Base-by-base conservation (phyloP, 2,329 filamentous ascomycete species). In the Fusarium sarcochroum region DNA sequence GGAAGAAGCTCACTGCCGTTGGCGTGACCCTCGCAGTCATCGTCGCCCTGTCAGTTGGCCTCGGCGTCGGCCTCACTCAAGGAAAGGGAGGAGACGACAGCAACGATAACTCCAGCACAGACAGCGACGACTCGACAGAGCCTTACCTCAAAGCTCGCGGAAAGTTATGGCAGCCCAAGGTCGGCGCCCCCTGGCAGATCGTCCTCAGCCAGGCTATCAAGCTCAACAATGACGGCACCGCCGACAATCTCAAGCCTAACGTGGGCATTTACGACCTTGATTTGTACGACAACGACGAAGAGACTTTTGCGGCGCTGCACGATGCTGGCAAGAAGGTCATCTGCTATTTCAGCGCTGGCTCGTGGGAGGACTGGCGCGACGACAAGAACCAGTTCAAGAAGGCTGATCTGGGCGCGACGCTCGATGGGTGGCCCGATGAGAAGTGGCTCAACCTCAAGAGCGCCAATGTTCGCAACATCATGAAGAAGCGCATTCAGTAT, bases 281-380 rank as follows among this genome's bases (percentile, higher is more conserved):
- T 14, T 77, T 91, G 44, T 91, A 86, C 76, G 89, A 91, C 75
- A 89, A 81, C 69, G 52, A 73, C 25, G 65, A 58, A 3, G 51
- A 66, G 15, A 76, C 76, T 3, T 75, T 91, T 59, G 82, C 88
- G 62, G 80, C 89, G 14, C 88, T 90, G 76, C 80, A 84, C 58
- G 87, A 85, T 50, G 76, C 80, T 7, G 85, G 84, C 10, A 86
- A 86, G 73, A 88, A 86, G 64, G 86, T 92, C 54, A 89, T 93
- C 60, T 93, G 91, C 81, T 93, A 93, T 79, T 93, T 93, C 80
- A 90, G 88, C 51, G 90, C 89, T 0, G 91, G 91, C 2, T 90
- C 87, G 9, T 92, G 86, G 70, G 91, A 93, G 77, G 75, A 87
- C 51, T 87, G 85, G 80, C 84, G 91, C 5, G 78, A 83, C 1